Percentiles rank a stretch among this genome's conserved stretches.
phyloP scores from a whole-genome alignment of 2,329 filamentous ascomycete genomes.

The Trichophyton mentagrophytes region DNA sequence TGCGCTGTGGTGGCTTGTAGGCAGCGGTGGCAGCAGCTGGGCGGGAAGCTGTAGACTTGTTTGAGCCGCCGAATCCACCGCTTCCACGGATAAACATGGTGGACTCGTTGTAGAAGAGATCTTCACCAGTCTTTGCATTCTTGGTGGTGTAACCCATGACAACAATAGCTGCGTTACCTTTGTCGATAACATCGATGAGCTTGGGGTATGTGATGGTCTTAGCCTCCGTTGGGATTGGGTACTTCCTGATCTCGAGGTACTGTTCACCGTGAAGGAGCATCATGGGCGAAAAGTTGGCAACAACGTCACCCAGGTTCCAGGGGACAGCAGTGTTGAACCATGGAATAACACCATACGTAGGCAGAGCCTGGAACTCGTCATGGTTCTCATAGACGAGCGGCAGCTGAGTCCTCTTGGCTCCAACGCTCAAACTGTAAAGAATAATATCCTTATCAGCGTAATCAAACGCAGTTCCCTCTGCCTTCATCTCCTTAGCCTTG shows the following conservation, averaged over 20 bases:
- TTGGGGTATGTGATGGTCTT: constrained; percentile 62
- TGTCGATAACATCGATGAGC: constrained; percentile 91
- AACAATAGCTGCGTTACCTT: constrained; percentile 77
- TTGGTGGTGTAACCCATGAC: constrained; percentile 70
- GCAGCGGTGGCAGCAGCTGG: constrained; percentile 67
- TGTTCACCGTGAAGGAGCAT: constrained; percentile 98
- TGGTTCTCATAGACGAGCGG: constrained; percentile 79
- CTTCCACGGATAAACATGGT: constrained; percentile 86
- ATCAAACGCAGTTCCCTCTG: constrained; percentile 60
- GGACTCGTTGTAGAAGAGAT: constrained; percentile 92
- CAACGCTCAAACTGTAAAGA: constrained; percentile 89
- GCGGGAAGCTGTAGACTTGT: constrained; percentile 53
- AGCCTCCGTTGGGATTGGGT: constrained; percentile 75
- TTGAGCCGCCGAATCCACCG: constrained; percentile 76
- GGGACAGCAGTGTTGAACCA: constrained; percentile 73
- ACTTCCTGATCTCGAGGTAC: constrained; percentile 87
- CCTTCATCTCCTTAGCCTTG: constrained; percentile 57
- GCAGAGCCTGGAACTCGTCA: constrained; percentile 85
- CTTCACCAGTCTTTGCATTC: constrained; percentile 71
- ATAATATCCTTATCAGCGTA: constrained; percentile 82
- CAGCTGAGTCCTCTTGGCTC: constrained; percentile 80
- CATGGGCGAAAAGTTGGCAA: constrained; percentile 95
- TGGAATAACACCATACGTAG: constrained; percentile 94
- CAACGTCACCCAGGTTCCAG: constrained; percentile 66
- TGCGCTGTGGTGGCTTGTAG: constrained; percentile 64